Base-by-base conservation (phyloP, 495 filamentous ascomycete species). In the Rusavskia elegans region DNA sequence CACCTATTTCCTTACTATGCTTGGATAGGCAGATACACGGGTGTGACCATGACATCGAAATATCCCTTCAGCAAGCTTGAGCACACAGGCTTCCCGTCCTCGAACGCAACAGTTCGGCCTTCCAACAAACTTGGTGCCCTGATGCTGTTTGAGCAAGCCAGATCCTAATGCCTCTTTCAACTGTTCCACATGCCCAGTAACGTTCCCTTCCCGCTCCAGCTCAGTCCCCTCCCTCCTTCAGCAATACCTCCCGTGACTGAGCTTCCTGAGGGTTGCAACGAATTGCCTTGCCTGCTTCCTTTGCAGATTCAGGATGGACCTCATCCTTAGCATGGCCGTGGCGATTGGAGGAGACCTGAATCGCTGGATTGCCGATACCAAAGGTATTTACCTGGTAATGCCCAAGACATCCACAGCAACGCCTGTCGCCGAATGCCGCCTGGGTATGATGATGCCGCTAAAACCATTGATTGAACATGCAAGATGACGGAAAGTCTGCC, bases 391-490 rank as follows among this genome's bases (percentile, higher is more conserved):
- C 14, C 44, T 29, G 44, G 14, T 29, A 46, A 46, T 46, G 44
- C 23, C 23, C 44, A 5, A 25, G 44, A n/a, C 44, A 29, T 42
- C 6, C 14, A 44, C 54, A 32, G 32, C 40, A 55, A 60, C 55
- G 52, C 58, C 55, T 42, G 44, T 60, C 53, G 58, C 55, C 55
- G 27, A 21, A 57, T 60, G 58, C 58, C 55, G 38, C 48, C 14
- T 16, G 55, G 58, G 58, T 60, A 60, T 58, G 56, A 55, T 55
- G 53, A 58, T 58, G 56, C 56, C 56, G 56, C 56, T 58, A 58
- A 58, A 55, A 49, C 38, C 37, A 48, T 17, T 40, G 52, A 55
- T 19, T 48, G 45, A 55, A 53, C 27, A 37, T 36, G 49, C 20
- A 25, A 44, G 20, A 30, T 36, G 35, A 38, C 19, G 7, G 37